These are phyloP conservation scores for Metschnikowia cerradonensis DNA, from an alignment of 805 yeast species.

Conservation along the genomic window DNA sequence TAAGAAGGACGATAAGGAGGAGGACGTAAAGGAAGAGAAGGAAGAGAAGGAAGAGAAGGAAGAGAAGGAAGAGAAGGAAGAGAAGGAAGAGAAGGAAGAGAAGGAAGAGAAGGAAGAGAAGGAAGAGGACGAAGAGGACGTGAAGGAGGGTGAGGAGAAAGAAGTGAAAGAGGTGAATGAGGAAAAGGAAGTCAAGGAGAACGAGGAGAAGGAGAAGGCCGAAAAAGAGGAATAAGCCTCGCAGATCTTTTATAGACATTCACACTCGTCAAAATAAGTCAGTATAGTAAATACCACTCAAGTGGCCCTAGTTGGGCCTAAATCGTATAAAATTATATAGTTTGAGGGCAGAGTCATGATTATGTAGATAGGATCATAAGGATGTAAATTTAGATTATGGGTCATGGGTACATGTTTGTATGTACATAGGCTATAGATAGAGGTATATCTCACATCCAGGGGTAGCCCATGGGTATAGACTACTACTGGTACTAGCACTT, in stretches of 20 bases:
- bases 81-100: constrained; percentile 1
- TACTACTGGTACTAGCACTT: too few species aligned
- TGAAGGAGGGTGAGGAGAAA: neutral
- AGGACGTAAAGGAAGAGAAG: constrained; percentile 8
- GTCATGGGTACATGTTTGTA: too few species aligned
- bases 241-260: neutral
- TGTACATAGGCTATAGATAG: too few species aligned
- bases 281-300: neutral
- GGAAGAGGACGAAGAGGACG: neutral
- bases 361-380: too few species aligned
- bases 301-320: too few species aligned
- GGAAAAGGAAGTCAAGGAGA: neutral
- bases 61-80: constrained; percentile 10
- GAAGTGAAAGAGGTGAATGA: neutral
- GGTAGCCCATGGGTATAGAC: too few species aligned
- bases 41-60: constrained; percentile 7
- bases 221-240: neutral
- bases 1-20: constrained; percentile 10
- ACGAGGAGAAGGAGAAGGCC: neutral
- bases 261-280: neutral
- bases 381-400: too few species aligned
- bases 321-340: too few species aligned
- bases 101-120: neutral
- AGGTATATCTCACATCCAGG: too few species aligned
- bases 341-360: too few species aligned